A percentile compares a stretch with the other conserved stretches of the same genome.
phyloP scores from a whole-genome alignment of 306 rosid species.

The Malus fusca region DNA sequence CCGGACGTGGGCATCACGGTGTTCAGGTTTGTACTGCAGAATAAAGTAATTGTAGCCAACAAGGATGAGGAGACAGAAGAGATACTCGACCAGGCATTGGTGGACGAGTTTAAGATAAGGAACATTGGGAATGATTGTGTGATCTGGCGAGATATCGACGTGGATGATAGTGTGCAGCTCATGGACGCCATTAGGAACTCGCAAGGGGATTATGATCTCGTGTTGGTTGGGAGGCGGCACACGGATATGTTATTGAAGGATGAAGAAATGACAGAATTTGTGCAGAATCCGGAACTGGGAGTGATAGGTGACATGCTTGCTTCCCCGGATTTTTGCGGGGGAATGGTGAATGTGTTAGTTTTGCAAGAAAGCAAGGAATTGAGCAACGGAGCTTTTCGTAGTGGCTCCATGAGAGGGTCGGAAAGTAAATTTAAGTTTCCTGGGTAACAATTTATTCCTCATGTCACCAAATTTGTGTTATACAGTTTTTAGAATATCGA shows the following conservation, averaged over 20 bases:
- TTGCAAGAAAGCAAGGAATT: conserved; percentile 17
- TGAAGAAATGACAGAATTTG: conserved; percentile 36
- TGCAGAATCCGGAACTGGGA: conserved; percentile 44
- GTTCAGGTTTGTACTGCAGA: conserved; percentile 14
- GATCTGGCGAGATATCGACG: conserved; percentile 21
- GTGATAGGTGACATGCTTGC: conserved; percentile 46
- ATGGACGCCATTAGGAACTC: conserved; percentile 21
- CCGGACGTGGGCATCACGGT: conserved; percentile 10
- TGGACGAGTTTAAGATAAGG: conserved; percentile 43
- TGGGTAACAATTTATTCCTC: neutral
- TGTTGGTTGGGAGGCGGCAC: conserved; percentile 41
- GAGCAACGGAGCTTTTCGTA: neutral
- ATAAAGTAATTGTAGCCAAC: neutral
- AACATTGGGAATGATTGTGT: conserved; percentile 8
- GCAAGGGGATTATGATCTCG: conserved; percentile 24
- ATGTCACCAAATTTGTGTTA: no score
- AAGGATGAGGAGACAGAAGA: neutral
- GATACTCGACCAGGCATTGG: conserved; percentile 24
- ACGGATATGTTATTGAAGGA: neutral
- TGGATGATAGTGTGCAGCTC: conserved; percentile 20
- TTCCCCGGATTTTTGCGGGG: conserved; percentile 40
- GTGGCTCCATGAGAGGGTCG: neutral
- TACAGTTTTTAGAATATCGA: neutral
- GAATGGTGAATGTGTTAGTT: conserved; percentile 32
- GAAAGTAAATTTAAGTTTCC: neutral